Evolutionary conservation across 129 eudicot species (phyloP).

Genomic region (Smallanthus sonchifolius): DNA sequence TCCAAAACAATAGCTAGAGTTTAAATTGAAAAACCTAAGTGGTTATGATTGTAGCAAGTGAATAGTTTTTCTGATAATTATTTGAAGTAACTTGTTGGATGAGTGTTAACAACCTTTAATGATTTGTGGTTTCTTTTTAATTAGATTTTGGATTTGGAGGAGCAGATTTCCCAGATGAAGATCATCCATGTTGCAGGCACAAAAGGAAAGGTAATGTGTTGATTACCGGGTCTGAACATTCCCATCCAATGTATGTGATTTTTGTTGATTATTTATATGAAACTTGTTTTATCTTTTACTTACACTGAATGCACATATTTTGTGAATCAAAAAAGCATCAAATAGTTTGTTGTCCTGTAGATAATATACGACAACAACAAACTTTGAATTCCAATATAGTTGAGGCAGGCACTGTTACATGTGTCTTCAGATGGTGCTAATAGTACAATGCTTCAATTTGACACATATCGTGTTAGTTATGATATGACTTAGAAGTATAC

Average conservation of each 20-base stretch:
- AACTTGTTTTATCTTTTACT: neutral
- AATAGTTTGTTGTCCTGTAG: neutral
- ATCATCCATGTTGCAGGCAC: conserved; percentile 96
- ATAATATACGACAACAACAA: neutral
- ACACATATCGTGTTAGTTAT: neutral
- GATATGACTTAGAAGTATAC: neutral
- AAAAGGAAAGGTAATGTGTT: conserved; percentile 71
- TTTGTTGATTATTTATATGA: neutral
- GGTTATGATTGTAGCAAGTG: neutral
- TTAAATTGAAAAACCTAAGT: neutral
- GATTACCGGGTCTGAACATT: neutral
- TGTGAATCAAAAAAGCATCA: neutral
- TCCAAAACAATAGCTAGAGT: neutral
- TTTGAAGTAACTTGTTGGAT: neutral
- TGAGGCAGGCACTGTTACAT: neutral
- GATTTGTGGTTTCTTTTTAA: conserved; percentile 7
- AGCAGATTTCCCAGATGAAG: conserved; percentile 70
- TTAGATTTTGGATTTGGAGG: conserved; percentile 77
- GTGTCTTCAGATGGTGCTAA: neutral
- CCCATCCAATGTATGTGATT: neutral
- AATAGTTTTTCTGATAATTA: neutral
- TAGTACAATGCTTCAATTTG: neutral
- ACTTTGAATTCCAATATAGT: neutral
- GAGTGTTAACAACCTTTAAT: neutral
- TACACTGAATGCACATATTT: neutral